Base-by-base conservation (phyloP, 768 basidiomycete species). In the Tricholoma furcatifolium region DNA sequence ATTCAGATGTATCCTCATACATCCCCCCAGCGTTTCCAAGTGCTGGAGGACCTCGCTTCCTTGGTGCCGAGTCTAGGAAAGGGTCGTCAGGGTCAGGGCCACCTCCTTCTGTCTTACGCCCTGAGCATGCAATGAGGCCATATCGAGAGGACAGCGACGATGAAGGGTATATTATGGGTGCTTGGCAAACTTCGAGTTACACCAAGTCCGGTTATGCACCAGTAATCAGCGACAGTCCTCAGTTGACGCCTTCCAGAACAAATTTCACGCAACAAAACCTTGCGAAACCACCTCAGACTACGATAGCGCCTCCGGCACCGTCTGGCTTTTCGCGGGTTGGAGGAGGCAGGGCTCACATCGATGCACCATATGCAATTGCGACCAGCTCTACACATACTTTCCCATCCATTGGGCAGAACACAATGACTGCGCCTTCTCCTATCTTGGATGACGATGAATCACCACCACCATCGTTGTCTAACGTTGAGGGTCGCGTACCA, bases 111-210 rank as follows among this genome's bases (percentile, higher is more conserved):
- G 88, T 91, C 5, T 75, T 92, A 56, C 82, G 83, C 34, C 91
- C 91, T 0, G 91, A 93, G 59, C 88, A 91, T 43, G 88, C 86
- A 4, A 74, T 85, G 55, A 77, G 80, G 42, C 89, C 87, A 24
- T 91, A 90, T 65, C 78, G 77, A 57, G 88, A 91, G 62, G 87
- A 91, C 39, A 87, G 80, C 58, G 90, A 91, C 54, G 88, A 88
- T 60, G 90, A 90, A 57, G 88, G 91, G 11, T 88, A 77, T 58
- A 97, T 98, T 63, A 96, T 98, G 92, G 87, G 86, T 38, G 91
- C 95, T n/a, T 96, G 93, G 91, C 85, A 87, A 58, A 82, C 85
- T 24, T 27, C 27, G 27, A 27, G 27, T 27, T 88, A 82, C 73
- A 81, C 81, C 0, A 72, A 78, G 6, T 66, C 75, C 18, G 79